A percentile compares a stretch with the other conserved stretches of the same genome.
phyloP scores from a whole-genome alignment of 345 rosid species.

The Linum usitatissimum region DNA sequence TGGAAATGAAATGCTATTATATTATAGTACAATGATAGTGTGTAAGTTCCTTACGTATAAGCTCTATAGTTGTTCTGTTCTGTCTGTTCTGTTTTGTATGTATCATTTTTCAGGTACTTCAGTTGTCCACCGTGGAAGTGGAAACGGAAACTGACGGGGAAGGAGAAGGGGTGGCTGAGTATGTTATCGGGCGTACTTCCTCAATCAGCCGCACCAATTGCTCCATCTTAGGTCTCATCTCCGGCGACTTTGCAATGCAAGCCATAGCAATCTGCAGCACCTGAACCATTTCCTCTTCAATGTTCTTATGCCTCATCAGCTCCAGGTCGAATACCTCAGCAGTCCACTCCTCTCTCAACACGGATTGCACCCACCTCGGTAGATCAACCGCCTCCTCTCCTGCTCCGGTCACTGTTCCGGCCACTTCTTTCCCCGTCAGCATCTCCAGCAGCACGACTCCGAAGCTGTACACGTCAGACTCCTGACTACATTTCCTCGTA shows the following conservation, averaged over 20 bases:
- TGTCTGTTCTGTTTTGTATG: neutral
- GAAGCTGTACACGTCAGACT: neutral
- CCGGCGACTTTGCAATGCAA: slow-evolving; percentile 1
- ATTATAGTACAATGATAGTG: too few species aligned
- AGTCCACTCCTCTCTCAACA: slow-evolving; percentile 1
- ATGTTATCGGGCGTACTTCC: neutral
- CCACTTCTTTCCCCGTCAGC: neutral
- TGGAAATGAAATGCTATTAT: too few species aligned
- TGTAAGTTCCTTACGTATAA: too few species aligned
- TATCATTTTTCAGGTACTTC: neutral
- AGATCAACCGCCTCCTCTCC: slow-evolving; percentile 3
- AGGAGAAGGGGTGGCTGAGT: neutral
- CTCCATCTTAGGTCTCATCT: neutral
- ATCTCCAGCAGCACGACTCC: neutral
- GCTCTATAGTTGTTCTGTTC: too few species aligned
- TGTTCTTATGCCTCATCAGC: neutral
- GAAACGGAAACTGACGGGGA: neutral
- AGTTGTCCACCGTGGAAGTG: neutral
- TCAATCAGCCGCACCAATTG: neutral
- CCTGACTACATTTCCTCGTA: neutral
- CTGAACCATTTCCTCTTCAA: slow-evolving; percentile 3
- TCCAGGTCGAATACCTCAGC: neutral
- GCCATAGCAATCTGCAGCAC: neutral
- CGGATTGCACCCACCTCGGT: neutral
- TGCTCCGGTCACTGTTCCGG: neutral